A percentile compares a stretch with the other conserved stretches of the same genome.
phyloP scores from a whole-genome alignment of 2,329 filamentous ascomycete genomes.

The Cladophialophora bantiana region DNA sequence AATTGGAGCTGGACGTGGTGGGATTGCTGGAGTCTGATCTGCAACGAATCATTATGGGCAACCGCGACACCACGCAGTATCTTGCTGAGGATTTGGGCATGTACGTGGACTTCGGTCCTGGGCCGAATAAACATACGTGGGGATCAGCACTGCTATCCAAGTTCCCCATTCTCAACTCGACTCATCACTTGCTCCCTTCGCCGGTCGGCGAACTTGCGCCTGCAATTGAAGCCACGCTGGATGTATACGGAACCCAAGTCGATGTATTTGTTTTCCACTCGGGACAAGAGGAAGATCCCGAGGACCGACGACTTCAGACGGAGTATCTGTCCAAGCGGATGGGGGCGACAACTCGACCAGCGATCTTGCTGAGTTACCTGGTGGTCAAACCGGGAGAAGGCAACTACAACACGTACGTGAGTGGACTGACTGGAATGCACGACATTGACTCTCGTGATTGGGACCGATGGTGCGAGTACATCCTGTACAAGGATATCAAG shows the following conservation, averaged over 20 bases:
- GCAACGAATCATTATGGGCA: conserved; percentile 99
- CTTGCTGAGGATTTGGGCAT: conserved; percentile 96
- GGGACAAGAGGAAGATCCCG: conserved; percentile 93
- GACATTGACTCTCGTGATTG: conserved; percentile 92
- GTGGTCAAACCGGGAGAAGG: conserved; percentile 89
- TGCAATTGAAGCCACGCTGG: conserved; percentile 93
- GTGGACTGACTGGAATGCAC: conserved; percentile 84
- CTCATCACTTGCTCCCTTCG: conserved; percentile 90
- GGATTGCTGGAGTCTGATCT: conserved; percentile 93
- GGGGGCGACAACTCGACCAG: conserved; percentile 78
- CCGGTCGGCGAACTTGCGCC: conserved; percentile 94
- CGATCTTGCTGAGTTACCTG: conserved; percentile 87
- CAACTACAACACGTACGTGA: conserved; percentile 97
- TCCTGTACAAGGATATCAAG: conserved; percentile 87
- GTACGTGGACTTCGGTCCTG: conserved; percentile 97
- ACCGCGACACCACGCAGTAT: conserved; percentile 93
- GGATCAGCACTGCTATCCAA: conserved; percentile 91
- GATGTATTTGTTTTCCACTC: conserved; percentile 99
- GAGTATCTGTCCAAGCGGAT: conserved; percentile 88
- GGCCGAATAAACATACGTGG: conserved; percentile 99
- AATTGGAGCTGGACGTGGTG: conserved; percentile 95
- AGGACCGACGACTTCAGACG: conserved; percentile 85
- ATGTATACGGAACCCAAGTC: conserved; percentile 86
- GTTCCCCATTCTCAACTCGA: conserved; percentile 96
- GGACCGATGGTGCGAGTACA: conserved; percentile 99